Base-by-base conservation (phyloP, 2,329 filamentous ascomycete species). In the Xylaria sp. region DNA sequence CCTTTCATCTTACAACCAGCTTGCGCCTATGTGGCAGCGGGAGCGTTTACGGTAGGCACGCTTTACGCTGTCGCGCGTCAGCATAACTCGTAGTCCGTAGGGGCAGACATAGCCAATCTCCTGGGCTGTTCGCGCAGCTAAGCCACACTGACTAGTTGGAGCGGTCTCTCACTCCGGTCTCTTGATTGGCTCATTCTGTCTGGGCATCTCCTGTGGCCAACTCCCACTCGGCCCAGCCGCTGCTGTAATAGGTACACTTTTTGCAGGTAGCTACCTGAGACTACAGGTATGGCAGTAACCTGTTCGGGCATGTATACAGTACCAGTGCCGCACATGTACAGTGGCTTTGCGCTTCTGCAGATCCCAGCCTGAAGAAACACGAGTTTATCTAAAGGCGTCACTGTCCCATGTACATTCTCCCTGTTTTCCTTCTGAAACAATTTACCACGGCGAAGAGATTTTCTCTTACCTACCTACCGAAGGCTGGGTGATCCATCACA, bases 361-460 rank as follows among this genome's bases (percentile, higher is more conserved):
- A 72, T 71, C 70, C 67, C 69, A 69, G 67, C 69, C 72, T 65
- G 65, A 67, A 71, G 69, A 77, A 75, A 77, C 73, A 77, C 75
- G 74, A 76, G 70, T 70, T 56, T 68, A 66, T 70, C 67, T 66
- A 69, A 70, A 73, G 69, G 63, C 71, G 59, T 70, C 73, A 72
- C 66, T 58, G 65, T 70, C 66, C 75, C 73, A 71, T 73, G 69
- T 58, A 61, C 70, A 63, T 57, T 72, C 69, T 66, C 64, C 63
- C 65, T 66, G 46, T 70, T 72, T 69, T 71, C 65, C 65, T 73
- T 74, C 69, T 67, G 70, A 75, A 75, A 74, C 67, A 69, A 70
- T 69, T 70, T 56, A 71, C 69, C 74, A 75, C 73, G 56, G 71
- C 71, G 59, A 72, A 68, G 67, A 71, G 63, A 66, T 69, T 73